Conservation (phyloP, 1,139 yeast genomes). For the Debaryomyces singareniensis region DNA sequence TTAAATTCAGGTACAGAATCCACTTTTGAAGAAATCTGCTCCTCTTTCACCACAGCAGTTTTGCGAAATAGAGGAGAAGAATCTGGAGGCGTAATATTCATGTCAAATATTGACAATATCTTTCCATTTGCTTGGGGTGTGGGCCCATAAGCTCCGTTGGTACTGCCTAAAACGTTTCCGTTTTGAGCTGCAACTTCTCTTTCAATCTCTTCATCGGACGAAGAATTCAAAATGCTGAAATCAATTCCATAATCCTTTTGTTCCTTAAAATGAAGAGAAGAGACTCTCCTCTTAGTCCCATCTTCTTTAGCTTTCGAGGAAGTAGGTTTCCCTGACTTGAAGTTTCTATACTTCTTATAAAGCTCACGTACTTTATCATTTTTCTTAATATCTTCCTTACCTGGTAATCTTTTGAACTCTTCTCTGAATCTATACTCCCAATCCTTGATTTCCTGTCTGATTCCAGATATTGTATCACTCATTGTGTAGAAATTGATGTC, state of each 20-base stretch:
- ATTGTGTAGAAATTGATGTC: neutral
- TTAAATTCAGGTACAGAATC: conserved; percentile 17
- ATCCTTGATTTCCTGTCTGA: conserved; percentile 45
- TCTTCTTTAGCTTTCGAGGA: neutral
- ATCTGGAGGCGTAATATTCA: conserved; percentile 40
- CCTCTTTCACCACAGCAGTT: conserved; percentile 1
- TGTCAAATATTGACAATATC: conserved; percentile 60
- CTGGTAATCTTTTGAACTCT: conserved; percentile 42
- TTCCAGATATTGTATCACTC: conserved; percentile 5
- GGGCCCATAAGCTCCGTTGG: conserved; percentile 52
- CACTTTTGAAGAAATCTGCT: neutral
- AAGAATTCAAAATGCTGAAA: conserved; percentile 3
- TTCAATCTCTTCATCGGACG: conserved; percentile 5
- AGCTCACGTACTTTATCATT: conserved; percentile 34
- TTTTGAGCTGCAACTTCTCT: conserved; percentile 1
- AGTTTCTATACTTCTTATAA: conserved; percentile 38
- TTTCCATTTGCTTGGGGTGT: conserved; percentile 73
- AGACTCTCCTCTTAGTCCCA: neutral
- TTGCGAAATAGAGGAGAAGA: conserved; percentile 32
- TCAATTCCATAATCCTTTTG: conserved; percentile 3
- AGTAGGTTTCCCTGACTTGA: conserved; percentile 11
- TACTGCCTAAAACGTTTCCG: conserved; percentile 6
- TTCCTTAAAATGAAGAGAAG: neutral
- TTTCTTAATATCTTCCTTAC: conserved; percentile 46
- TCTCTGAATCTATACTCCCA: conserved; percentile 55